phyloP scores from a whole-genome alignment of 306 rosid species.

The Sophora flavescens region DNA sequence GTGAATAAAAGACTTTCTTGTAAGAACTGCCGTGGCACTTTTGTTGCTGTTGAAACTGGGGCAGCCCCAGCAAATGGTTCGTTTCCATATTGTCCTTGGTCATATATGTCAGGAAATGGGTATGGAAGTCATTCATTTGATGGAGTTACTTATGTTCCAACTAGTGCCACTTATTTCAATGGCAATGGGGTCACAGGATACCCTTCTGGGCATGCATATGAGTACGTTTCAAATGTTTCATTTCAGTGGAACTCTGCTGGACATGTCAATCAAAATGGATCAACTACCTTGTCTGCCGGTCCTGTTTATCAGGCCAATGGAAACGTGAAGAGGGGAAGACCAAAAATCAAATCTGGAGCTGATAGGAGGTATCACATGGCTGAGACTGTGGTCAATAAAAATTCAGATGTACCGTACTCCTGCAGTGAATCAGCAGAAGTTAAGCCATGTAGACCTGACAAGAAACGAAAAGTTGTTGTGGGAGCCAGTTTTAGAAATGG shows the following conservation, averaged over 20 bases:
- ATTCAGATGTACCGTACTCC: conserved; percentile 54
- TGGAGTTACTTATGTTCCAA: conserved; percentile 80
- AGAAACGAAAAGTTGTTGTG: conserved; percentile 70
- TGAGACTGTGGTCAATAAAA: conserved; percentile 54
- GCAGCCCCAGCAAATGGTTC: conserved; percentile 93
- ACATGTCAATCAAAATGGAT: conserved; percentile 65
- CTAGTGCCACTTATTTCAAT: conserved; percentile 59
- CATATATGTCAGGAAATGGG: conserved; percentile 79
- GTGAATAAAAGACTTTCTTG: conserved; percentile 96
- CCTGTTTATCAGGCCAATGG: conserved; percentile 69
- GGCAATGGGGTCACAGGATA: conserved; percentile 78
- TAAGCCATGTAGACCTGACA: conserved; percentile 62
- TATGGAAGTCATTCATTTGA: conserved; percentile 81
- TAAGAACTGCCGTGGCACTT: conserved; percentile 94
- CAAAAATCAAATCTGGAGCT: conserved; percentile 64
- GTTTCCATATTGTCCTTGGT: conserved; percentile 88
- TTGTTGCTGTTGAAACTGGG: conserved; percentile 91
- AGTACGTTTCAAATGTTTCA: conserved; percentile 78
- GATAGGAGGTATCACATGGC: conserved; percentile 61
- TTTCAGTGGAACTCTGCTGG: conserved; percentile 84
- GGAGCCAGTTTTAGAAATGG: conserved; percentile 67
- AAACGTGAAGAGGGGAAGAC: conserved; percentile 64
- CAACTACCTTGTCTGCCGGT: conserved; percentile 58
- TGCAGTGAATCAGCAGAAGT: conserved; percentile 56
- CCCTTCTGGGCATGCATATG: conserved; percentile 77